Evolutionary conservation across 2,329 filamentous ascomycete species (phyloP).

Genomic region (Sporothrix luriei): DNA sequence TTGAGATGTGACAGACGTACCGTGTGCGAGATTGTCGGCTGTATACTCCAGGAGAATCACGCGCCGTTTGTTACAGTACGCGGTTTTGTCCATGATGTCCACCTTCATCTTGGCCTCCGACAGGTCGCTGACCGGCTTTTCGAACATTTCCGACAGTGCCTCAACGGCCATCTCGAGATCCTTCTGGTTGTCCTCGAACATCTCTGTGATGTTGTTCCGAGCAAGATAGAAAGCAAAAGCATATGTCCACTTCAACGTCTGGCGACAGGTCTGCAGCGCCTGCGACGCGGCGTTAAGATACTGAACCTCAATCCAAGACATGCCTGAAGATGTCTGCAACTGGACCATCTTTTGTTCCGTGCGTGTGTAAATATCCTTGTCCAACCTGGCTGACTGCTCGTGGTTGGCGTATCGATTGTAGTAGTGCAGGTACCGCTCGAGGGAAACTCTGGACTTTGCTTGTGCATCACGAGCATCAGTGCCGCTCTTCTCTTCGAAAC

Average conservation of each 20-base stretch:
- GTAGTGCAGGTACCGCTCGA: conserved; percentile 97
- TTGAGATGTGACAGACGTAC: conserved; percentile 54
- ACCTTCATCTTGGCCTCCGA: conserved; percentile 88
- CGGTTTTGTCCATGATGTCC: conserved; percentile 97
- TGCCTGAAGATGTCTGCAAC: conserved; percentile 86
- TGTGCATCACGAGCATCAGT: conserved; percentile 88
- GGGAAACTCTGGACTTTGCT: conserved; percentile 81
- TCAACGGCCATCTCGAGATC: conserved; percentile 97
- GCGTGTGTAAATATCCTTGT: conserved; percentile 94
- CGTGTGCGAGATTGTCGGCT: conserved; percentile 84
- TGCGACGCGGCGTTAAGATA: conserved; percentile 93
- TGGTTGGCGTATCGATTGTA: conserved; percentile 99
- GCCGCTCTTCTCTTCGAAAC: conserved; percentile 95
- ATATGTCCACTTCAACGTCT: conserved; percentile 99
- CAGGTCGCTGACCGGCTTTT: conserved; percentile 89
- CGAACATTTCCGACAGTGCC: conserved; percentile 97
- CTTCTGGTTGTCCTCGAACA: conserved; percentile 98
- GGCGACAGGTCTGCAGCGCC: conserved; percentile 92
- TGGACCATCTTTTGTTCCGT: conserved; percentile 99
- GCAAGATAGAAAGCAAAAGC: conserved; percentile 98
- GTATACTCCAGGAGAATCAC: conserved; percentile 90
- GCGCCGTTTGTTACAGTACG: conserved; percentile 91
- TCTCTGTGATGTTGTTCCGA: conserved; percentile 91
- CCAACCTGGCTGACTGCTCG: conserved; percentile 93
- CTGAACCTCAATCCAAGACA: conserved; percentile 99